phyloP scores from a whole-genome alignment of 2,329 filamentous ascomycete genomes.

The Xylariaceae sp. region DNA sequence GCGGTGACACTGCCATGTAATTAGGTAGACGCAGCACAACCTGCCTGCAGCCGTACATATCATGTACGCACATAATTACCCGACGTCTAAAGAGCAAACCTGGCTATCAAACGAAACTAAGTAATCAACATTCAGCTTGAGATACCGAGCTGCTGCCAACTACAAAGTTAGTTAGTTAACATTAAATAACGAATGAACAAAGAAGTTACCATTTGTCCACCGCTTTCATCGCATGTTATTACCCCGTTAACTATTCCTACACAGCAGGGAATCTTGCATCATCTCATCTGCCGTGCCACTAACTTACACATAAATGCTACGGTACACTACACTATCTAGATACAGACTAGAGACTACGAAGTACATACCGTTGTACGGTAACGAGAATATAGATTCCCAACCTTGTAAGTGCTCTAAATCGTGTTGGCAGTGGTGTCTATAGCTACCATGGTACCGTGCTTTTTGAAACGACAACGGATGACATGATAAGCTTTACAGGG shows the following conservation, averaged over 20 bases:
- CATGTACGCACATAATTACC: neutral
- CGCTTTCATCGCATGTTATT: neutral
- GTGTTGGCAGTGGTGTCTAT: neutral
- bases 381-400: conserved; percentile 11
- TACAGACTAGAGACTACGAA: neutral
- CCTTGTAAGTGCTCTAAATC: conserved; percentile 1
- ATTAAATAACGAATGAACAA: too few relatives aligned
- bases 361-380: too few relatives aligned
- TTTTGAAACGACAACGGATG: neutral
- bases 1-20: conserved; percentile 1
- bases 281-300: conserved; percentile 19
- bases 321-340: neutral
- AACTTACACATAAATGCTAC: neutral
- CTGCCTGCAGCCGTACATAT: neutral
- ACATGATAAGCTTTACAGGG: too few relatives aligned
- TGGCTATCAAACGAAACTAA: neutral
- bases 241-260: neutral
- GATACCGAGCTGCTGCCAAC: too few relatives aligned
- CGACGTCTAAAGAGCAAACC: neutral
- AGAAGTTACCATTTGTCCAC: neutral
- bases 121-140: too few relatives aligned
- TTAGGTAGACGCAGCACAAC: neutral
- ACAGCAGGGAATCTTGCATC: conserved; percentile 18
- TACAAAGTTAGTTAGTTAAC: too few relatives aligned
- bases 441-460: neutral